phyloP scores from a whole-genome alignment of 306 rosid genomes.

The Neltuma alba region DNA sequence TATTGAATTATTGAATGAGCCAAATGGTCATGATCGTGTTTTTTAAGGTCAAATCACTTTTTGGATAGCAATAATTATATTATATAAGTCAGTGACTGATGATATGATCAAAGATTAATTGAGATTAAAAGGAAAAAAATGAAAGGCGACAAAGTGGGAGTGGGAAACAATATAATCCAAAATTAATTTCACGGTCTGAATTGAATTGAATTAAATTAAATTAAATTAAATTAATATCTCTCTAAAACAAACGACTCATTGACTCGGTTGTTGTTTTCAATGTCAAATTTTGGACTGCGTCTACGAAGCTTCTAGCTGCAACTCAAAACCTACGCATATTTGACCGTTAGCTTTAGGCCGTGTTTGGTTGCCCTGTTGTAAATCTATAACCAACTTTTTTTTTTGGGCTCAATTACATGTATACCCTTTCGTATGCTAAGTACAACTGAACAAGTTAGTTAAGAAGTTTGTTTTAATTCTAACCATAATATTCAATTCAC shows the following conservation, averaged over 20 bases:
- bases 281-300: constrained; percentile 8
- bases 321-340: background rate
- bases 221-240: background rate
- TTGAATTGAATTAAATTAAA: no score
- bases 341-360: background rate
- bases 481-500: no score
- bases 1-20: background rate
- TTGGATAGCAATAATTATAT: background rate
- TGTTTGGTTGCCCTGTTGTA: background rate
- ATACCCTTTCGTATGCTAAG: no score
- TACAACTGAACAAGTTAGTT: no score
- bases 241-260: background rate
- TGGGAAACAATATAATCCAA: background rate
- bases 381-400: background rate
- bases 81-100: background rate
- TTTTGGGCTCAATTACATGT: no score
- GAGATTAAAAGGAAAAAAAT: background rate
- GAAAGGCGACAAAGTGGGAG: background rate
- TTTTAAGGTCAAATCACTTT: background rate
- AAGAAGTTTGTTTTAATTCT: no score
- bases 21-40: background rate
- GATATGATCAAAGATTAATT: background rate
- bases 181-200: background rate
- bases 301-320: constrained; percentile 23
- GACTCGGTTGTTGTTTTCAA: background rate